Evolutionary conservation across 805 yeast genomes (phyloP).

Genomic region (Pichia paraexigua): DNA sequence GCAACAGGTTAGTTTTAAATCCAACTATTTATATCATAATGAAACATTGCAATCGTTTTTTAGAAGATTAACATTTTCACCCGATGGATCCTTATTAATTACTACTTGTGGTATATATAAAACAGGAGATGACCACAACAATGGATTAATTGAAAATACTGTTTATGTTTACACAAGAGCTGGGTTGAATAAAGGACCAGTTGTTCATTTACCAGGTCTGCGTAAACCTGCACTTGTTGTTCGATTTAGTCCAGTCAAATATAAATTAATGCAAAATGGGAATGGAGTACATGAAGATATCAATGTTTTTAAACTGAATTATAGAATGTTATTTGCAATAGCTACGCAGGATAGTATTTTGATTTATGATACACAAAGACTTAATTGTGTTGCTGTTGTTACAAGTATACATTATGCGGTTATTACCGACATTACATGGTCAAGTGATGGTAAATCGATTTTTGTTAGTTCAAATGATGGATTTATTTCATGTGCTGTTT

Average conservation of each 20-base stretch:
- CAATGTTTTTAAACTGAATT: constrained; percentile 49
- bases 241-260: constrained; percentile 64
- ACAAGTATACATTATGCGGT: constrained; percentile 82
- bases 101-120: constrained; percentile 70
- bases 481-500: constrained; percentile 64
- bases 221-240: constrained; percentile 80
- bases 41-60: constrained; percentile 89
- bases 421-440: constrained; percentile 84
- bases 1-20: constrained; percentile 16
- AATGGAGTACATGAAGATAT: background rate
- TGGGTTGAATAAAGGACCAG: constrained; percentile 61
- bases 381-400: constrained; percentile 62
- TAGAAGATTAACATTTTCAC: constrained; percentile 77
- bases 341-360: constrained; percentile 85
- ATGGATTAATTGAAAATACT: constrained; percentile 40
- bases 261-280: constrained; percentile 27
- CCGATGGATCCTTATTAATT: constrained; percentile 77
- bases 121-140: constrained; percentile 2
- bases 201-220: constrained; percentile 71
- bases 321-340: constrained; percentile 82
- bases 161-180: constrained; percentile 73
- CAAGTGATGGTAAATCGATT: constrained; percentile 60
- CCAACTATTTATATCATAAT: constrained; percentile 59
- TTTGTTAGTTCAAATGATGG: constrained; percentile 88
- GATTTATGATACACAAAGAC: constrained; percentile 70